These are phyloP conservation scores for Saccharum spontaneum DNA, from an alignment of 176 grass and related monocot species.

Conservation along the genomic window DNA sequence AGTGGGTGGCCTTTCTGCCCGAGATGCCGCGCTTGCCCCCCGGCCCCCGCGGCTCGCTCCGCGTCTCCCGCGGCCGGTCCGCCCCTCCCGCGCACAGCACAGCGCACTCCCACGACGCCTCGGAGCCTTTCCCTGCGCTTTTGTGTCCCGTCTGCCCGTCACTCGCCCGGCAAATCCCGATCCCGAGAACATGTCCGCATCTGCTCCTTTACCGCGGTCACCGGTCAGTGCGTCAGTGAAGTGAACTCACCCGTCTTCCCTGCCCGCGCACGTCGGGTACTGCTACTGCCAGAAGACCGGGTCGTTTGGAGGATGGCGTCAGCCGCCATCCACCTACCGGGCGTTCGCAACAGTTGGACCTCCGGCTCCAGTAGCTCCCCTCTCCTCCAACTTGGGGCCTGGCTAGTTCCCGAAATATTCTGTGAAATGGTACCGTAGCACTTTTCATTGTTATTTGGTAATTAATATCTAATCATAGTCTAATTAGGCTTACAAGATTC, in stretches of 20 bases:
- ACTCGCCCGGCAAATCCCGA: background rate
- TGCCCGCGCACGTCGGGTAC: background rate
- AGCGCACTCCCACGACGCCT: background rate
- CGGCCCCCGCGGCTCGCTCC: background rate
- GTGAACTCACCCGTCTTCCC: background rate
- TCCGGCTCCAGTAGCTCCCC: no score
- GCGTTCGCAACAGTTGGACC: no score
- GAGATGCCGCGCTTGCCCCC: background rate
- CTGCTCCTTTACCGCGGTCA: background rate
- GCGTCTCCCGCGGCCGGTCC: conserved; percentile 9
- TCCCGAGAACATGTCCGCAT: background rate
- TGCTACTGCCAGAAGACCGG: background rate
- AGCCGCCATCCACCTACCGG: no score
- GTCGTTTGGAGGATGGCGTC: background rate
- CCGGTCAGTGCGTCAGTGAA: background rate
- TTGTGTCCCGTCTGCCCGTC: background rate
- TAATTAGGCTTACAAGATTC: no score
- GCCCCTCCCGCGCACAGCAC: background rate
- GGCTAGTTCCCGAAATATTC: no score
- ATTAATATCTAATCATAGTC: no score
- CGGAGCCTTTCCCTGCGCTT: background rate
- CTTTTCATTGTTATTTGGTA: no score
- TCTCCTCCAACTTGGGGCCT: no score
- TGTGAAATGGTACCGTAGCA: no score
- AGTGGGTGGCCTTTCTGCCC: background rate